Percentiles rank a stretch among this genome's conserved stretches.
Evolutionary conservation across 2,329 filamentous ascomycete species (phyloP).

Genomic region (Fusarium compactum): DNA sequence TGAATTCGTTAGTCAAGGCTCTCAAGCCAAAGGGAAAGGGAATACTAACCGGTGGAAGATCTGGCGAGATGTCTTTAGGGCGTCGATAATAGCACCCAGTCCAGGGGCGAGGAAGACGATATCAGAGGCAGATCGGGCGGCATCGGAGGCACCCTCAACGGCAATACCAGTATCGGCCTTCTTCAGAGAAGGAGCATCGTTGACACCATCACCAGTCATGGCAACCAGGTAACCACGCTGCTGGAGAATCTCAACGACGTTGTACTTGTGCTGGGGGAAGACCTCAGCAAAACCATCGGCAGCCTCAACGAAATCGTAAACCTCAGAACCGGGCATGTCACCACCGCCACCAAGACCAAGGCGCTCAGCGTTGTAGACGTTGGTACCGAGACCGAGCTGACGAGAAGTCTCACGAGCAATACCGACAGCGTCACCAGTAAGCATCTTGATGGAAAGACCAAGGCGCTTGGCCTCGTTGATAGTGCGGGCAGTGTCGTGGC

Average conservation of each 20-base stretch:
- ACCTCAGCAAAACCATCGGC: constrained; percentile 96
- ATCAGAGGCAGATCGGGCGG: constrained; percentile 89
- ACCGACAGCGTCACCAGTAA: constrained; percentile 93
- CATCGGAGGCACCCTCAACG: constrained; percentile 91
- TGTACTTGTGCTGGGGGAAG: constrained; percentile 91
- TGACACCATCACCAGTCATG: constrained; percentile 97
- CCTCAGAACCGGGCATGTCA: constrained; percentile 93
- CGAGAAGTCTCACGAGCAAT: constrained; percentile 93
- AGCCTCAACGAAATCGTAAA: constrained; percentile 95
- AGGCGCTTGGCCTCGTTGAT: constrained; percentile 90
- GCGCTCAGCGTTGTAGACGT: constrained; percentile 93
- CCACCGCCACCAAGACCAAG: constrained; percentile 90
- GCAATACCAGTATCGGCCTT: constrained; percentile 98
- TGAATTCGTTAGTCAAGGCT: not conserved
- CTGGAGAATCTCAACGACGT: constrained; percentile 84
- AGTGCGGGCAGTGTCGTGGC: constrained; percentile 90
- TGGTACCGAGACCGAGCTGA: constrained; percentile 90
- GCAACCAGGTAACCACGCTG: constrained; percentile 93
- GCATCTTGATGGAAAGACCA: constrained; percentile 93
- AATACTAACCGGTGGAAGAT: constrained; percentile 80
- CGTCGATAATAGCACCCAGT: constrained; percentile 92
- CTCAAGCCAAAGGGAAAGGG: no score
- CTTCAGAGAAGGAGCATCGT: constrained; percentile 92
- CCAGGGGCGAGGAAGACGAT: constrained; percentile 94
- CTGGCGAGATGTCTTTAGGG: constrained; percentile 90